Evolutionary conservation across 2,329 filamentous ascomycete genomes (phyloP), one percentile per base, ranked within the genome.

Genomic region (Cercospora berteroae): DNA sequence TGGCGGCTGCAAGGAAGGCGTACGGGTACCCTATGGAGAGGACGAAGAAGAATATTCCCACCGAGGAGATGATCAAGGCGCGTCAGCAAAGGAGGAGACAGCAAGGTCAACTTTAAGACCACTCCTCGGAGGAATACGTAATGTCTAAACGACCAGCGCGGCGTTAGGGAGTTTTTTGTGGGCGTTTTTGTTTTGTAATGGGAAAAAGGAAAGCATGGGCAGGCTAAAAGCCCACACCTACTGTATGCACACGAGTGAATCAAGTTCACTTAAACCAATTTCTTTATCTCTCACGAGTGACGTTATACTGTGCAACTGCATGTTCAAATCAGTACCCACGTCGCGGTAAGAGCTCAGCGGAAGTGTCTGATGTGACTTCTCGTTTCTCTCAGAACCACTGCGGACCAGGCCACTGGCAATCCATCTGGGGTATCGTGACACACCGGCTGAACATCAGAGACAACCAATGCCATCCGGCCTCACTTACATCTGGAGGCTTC

Each of bases 61-160:
- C 55, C 36, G 55, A 18, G 55, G 29, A 33, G 55, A 58, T 58
- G 55, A 36, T 58, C 6, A 31, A 33, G 55, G 55, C 55, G 55
- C 16, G 55, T 16, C 20, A 23, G 29, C n/a, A n/a, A 36, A 36
- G 27, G 9, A 58, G 55, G 27, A 23, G 27, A 23, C 31, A 58
- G 55, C 55, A 36, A 36, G 55, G 55, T 33, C 55, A 58, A n/a
- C 55, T 25, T 58, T 36, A 36, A 58, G 55, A 36, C 55, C 55
- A 33, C 55, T 58, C 18, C 55, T 58, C 55, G 55, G 55, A 31
- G 31, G 31, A 36, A 58, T 58, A 58, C 55, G 8, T 58, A 58
- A 58, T 58, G 55, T 58, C 55, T 58, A 58, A 58, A 58, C 55
- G 55, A 58, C 55, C 27, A 58, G 55, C 55, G 55, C 18, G 55